Conservation (phyloP, 2,329 filamentous ascomycete species). For the Aspergillus novofumigatus region DNA sequence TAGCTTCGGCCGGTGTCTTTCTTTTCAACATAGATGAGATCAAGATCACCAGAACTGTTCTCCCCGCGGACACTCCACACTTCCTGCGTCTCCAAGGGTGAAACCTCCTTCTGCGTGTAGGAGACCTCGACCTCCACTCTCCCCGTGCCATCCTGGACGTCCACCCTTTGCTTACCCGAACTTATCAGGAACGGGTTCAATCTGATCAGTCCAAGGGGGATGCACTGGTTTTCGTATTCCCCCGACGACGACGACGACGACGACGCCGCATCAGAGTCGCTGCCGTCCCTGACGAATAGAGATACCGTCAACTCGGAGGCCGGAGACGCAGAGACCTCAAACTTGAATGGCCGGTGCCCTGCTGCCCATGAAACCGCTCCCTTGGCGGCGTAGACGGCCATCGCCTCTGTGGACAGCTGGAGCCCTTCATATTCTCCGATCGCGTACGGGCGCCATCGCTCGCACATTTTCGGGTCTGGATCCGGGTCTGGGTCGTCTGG, state of each 20-base stretch:
- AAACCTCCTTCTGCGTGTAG: not conserved
- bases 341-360: constrained; percentile 1
- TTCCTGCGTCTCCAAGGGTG: not conserved
- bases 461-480: not conserved
- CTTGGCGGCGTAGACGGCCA: not conserved
- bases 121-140: not conserved
- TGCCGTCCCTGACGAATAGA: not conserved
- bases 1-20: constrained; percentile 5
- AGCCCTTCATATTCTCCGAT: constrained; percentile 4
- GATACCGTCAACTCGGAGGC: not conserved
- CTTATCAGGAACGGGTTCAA: constrained; percentile 1
- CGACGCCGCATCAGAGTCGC: not conserved
- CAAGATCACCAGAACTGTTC: not conserved
- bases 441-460: constrained; percentile 4
- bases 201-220: constrained; percentile 1
- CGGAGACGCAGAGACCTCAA: constrained; percentile 1
- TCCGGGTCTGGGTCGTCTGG: not conserved
- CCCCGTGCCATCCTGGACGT: constrained; percentile 1
- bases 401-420: constrained; percentile 2
- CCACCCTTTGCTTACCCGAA: not conserved
- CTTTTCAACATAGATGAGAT: constrained; percentile 1
- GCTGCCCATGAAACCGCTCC: not conserved
- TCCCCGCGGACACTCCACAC: not conserved
- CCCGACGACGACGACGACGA: not conserved
- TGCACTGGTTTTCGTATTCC: not conserved